phyloP scores from a whole-genome alignment of 805 yeast genomes.

The Pichia cabralensis region DNA sequence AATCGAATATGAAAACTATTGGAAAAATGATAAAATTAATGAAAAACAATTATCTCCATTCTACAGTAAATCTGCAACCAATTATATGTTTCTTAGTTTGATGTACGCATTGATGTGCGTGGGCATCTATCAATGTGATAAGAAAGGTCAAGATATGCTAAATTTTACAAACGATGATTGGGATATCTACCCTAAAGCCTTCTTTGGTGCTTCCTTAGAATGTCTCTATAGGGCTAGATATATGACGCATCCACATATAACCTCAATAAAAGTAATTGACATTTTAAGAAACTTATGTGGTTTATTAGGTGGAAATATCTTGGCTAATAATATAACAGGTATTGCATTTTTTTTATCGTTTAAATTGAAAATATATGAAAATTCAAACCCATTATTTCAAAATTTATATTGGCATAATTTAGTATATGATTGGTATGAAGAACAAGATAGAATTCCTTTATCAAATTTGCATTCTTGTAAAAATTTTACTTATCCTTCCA shows the following conservation, averaged over 20 bases:
- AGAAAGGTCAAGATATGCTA: conserved; percentile 13
- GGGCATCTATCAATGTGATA: conserved; percentile 22
- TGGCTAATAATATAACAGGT: conserved; percentile 19
- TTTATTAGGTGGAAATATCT: conserved; percentile 23
- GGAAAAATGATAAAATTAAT: conserved; percentile 14
- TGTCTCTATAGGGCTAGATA: conserved; percentile 25
- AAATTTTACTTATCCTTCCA: conserved; percentile 17
- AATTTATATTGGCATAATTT: conserved; percentile 24
- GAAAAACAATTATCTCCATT: conserved; percentile 20
- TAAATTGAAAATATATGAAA: conserved; percentile 17
- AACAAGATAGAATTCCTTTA: conserved; percentile 16
- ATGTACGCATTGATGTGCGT: conserved; percentile 25
- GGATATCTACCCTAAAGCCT: conserved; percentile 21
- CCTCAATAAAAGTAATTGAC: conserved; percentile 20
- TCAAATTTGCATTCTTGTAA: conserved; percentile 16
- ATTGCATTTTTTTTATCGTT: conserved; percentile 16
- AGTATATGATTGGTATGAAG: conserved; percentile 27
- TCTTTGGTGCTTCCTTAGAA: conserved; percentile 25
- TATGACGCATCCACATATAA: conserved; percentile 22
- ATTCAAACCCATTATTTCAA: conserved; percentile 1
- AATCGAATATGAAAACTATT: conserved; percentile 44
- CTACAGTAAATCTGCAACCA: conserved; percentile 18
- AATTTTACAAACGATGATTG: conserved; percentile 18
- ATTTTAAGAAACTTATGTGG: conserved; percentile 21
- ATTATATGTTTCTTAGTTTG: conserved; percentile 22